Conservation (phyloP, 2,329 filamentous ascomycete genomes). For the Diaporthe sp. region DNA sequence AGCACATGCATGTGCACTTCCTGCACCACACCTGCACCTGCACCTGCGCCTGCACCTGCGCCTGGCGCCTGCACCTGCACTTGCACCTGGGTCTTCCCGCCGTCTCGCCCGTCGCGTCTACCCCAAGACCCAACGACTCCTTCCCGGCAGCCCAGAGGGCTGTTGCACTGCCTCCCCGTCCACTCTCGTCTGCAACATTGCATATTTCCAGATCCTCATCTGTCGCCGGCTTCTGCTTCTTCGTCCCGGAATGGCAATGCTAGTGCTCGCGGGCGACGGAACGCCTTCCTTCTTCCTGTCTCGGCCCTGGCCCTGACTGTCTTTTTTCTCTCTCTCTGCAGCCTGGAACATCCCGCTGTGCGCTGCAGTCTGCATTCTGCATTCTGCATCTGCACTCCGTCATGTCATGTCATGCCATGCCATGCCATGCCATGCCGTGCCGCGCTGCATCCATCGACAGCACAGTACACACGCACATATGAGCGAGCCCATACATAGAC, state of each 20-base stretch:
- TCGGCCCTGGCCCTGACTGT: not conserved
- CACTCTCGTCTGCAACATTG: constrained; percentile 32
- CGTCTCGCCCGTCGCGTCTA: constrained; percentile 7
- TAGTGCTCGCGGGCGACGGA: constrained; percentile 23
- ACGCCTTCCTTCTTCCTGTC: constrained; percentile 12
- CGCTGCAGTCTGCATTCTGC: constrained; percentile 8
- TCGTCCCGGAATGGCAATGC: constrained; percentile 25
- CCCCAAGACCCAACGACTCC: not conserved
- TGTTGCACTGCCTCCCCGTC: constrained; percentile 25
- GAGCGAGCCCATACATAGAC: not conserved
- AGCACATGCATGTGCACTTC: constrained; percentile 1
- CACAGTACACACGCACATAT: not conserved
- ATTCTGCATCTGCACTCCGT: constrained; percentile 2
- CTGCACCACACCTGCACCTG: not conserved
- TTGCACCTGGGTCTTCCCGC: constrained; percentile 13
- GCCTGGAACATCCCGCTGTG: constrained; percentile 19
- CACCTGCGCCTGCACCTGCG: constrained; percentile 6
- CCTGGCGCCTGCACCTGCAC: not conserved
- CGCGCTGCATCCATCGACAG: not conserved
- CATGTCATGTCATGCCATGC: not conserved
- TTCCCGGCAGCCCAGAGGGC: not conserved
- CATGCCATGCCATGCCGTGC: not conserved
- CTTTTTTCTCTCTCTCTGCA: not conserved
- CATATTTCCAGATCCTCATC: constrained; percentile 34
- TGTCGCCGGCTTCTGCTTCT: constrained; percentile 20